Conservation (phyloP, 2,329 filamentous ascomycete species). For the Chaetomiaceae sp. region DNA sequence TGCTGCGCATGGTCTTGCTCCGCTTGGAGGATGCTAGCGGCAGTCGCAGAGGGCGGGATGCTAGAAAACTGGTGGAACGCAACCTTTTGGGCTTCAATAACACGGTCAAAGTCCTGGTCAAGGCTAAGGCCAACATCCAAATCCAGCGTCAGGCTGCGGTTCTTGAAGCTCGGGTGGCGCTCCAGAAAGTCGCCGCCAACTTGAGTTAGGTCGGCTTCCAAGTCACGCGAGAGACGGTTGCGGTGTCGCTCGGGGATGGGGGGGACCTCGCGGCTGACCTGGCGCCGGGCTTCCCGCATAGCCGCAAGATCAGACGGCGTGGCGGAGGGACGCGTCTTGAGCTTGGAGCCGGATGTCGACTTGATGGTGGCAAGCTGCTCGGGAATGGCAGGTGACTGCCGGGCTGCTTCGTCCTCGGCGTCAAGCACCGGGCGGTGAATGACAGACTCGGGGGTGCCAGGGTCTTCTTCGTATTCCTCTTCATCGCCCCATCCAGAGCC, state of each 20-base stretch:
- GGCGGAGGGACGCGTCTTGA: constrained; percentile 83
- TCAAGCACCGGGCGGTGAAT: constrained; percentile 66
- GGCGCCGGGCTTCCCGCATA: constrained; percentile 80
- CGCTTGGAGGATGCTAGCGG: constrained; percentile 23
- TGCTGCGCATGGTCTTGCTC: constrained; percentile 42
- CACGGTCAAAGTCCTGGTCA: constrained; percentile 86
- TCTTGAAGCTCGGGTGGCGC: constrained; percentile 68
- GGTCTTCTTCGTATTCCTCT: constrained; percentile 53
- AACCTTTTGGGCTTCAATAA: constrained; percentile 97
- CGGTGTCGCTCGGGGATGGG: constrained; percentile 56
- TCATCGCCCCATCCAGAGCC: constrained; percentile 56
- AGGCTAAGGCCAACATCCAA: constrained; percentile 81
- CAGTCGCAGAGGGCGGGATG: constrained; percentile 18
- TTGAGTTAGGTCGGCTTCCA: constrained; percentile 34
- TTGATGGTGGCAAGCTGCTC: constrained; percentile 85
- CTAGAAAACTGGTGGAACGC: constrained; percentile 38
- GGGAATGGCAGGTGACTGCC: constrained; percentile 61
- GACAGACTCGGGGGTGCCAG: constrained; percentile 79
- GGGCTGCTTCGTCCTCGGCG: constrained; percentile 36
- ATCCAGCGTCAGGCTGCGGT: constrained; percentile 74
- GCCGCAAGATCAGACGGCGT: constrained; percentile 76
- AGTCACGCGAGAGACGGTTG: constrained; percentile 46
- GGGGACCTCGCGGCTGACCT: constrained; percentile 72
- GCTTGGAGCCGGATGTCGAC: constrained; percentile 67
- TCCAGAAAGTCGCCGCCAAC: constrained; percentile 43